Evolutionary conservation across 495 filamentous ascomycete genomes (phyloP).

Genomic region (Daldinia decipiens): DNA sequence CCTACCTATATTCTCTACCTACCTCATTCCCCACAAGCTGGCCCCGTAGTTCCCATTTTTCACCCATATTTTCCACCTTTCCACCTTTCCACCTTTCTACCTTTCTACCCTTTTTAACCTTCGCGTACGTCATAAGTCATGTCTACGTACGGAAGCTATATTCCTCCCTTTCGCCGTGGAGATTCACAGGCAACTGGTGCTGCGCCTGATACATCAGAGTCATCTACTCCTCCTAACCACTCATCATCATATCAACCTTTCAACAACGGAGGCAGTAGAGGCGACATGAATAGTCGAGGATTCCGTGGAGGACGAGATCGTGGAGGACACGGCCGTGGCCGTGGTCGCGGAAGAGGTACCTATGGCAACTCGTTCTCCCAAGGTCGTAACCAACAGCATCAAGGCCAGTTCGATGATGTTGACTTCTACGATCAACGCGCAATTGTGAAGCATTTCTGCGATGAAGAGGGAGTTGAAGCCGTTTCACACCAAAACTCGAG

Average conservation of each 20-base stretch:
- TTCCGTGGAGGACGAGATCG: slow-evolving; percentile 6
- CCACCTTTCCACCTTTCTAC: background rate
- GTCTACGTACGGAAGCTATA: slow-evolving; percentile 4
- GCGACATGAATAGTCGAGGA: background rate
- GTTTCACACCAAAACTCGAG: background rate
- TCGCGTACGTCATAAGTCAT: slow-evolving; percentile 2
- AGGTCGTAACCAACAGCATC: slow-evolving; percentile 7
- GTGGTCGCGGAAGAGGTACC: slow-evolving; percentile 30
- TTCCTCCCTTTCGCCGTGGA: slow-evolving; percentile 20
- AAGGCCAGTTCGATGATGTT: background rate
- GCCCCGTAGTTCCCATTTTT: background rate
- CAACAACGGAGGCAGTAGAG: background rate
- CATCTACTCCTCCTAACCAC: background rate
- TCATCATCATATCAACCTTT: background rate
- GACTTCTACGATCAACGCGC: slow-evolving; percentile 21
- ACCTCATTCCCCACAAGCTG: background rate
- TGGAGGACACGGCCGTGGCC: background rate
- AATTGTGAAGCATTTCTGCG: slow-evolving; percentile 30
- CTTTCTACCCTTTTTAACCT: background rate
- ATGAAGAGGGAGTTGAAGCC: background rate
- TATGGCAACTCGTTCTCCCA: slow-evolving; percentile 43
- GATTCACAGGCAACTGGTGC: background rate
- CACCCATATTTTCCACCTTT: background rate
- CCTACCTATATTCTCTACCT: background rate
- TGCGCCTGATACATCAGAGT: background rate